These are phyloP conservation scores for Monarda citriodora DNA, from an alignment of 305 asterid species.

Conservation along the genomic window DNA sequence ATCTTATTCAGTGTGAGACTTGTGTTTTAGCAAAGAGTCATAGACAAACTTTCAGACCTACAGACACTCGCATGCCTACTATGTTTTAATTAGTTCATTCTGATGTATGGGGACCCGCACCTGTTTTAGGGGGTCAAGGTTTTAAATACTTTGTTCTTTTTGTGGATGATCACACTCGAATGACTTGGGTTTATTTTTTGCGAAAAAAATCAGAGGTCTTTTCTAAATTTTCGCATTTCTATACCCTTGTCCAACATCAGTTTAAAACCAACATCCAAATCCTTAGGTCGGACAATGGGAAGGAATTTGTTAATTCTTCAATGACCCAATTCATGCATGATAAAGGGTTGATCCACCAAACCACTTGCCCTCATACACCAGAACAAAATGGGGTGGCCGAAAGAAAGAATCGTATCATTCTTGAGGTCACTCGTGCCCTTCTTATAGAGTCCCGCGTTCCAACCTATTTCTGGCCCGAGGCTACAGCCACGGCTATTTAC, in stretches of 20 bases:
- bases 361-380: not conserved
- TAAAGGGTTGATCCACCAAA: not conserved
- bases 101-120: slow-evolving; percentile 15
- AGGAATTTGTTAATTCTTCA: not conserved
- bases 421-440: not conserved
- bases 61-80: not conserved
- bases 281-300: not conserved
- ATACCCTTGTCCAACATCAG: not conserved
- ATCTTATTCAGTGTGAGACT: not conserved
- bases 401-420: not conserved
- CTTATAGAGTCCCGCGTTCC: not conserved
- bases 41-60: not conserved
- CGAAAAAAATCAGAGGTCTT: not conserved
- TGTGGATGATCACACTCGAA: slow-evolving; percentile 8
- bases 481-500: not conserved
- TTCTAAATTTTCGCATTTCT: not conserved
- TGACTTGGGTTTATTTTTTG: slow-evolving; percentile 13
- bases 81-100: slow-evolving; percentile 7
- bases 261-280: not conserved
- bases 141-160: slow-evolving; percentile 1
- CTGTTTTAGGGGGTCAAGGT: not conserved
- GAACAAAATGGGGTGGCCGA: not conserved
- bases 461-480: not conserved
- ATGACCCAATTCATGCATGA: not conserved
- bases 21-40: slow-evolving; percentile 3